A percentile compares a stretch with the other conserved stretches of the same genome.
Evolutionary conservation across 1,284 basidiomycete species (phyloP).

Genomic region (Athelia sp.): DNA sequence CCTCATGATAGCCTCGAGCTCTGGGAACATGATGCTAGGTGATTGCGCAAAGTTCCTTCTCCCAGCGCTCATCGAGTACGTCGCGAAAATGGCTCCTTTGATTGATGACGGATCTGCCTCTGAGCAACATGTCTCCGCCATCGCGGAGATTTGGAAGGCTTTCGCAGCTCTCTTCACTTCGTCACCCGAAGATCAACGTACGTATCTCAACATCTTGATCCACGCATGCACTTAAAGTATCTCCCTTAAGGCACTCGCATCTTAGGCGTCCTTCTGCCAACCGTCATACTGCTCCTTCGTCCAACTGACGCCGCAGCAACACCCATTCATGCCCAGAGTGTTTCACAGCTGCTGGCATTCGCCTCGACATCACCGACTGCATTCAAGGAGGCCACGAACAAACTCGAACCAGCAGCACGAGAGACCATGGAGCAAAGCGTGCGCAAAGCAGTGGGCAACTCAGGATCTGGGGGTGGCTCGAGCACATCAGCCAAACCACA

Average conservation of each 20-base stretch:
- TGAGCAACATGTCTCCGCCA: slow-evolving; percentile 53
- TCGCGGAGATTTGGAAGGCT: slow-evolving; percentile 80
- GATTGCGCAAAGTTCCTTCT: slow-evolving; percentile 72
- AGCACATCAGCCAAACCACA: slow-evolving; percentile 57
- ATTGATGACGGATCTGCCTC: slow-evolving; percentile 49
- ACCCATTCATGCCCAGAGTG: slow-evolving; percentile 55
- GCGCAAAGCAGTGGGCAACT: slow-evolving; percentile 64
- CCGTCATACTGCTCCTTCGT: slow-evolving; percentile 71
- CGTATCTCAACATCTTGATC: slow-evolving; percentile 22
- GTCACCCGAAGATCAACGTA: slow-evolving; percentile 61
- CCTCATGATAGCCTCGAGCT: slow-evolving; percentile 60
- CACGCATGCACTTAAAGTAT: slow-evolving; percentile 2
- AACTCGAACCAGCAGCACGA: slow-evolving; percentile 56
- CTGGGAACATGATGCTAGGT: slow-evolving; percentile 63
- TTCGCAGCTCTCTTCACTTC: slow-evolving; percentile 64
- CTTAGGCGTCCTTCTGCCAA: slow-evolving; percentile 77
- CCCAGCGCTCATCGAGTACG: slow-evolving; percentile 75
- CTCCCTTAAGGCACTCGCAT: slow-evolving; percentile 53
- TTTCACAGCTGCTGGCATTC: slow-evolving; percentile 73
- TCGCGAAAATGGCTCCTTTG: slow-evolving; percentile 62
- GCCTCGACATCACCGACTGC: slow-evolving; percentile 71
- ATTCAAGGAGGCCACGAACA: slow-evolving; percentile 84
- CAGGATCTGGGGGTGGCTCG: slow-evolving; percentile 21
- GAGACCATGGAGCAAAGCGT: slow-evolving; percentile 77
- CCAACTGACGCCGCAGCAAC: slow-evolving; percentile 40